Evolutionary conservation across 2,329 filamentous ascomycete genomes (phyloP), one percentile per base, ranked within the genome.

Genomic region (Trichoderma aggressivum): DNA sequence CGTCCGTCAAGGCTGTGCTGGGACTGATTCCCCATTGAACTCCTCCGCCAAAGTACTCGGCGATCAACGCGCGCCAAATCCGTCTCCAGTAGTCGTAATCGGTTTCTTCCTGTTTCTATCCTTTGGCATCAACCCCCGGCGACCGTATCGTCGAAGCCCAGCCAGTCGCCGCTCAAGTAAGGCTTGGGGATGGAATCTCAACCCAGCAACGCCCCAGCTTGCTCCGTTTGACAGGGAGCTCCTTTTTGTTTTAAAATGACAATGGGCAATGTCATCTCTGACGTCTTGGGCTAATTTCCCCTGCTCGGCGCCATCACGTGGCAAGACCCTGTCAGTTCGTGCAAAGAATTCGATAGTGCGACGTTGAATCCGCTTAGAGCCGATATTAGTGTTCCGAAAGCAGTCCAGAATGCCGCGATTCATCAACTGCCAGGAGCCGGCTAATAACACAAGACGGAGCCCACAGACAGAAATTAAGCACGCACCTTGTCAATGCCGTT

Each of bases 341-440:
- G 65, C 65, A 60, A 28, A 47, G 32, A 18, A 60, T 60, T 68
- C 65, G 55, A 68, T 68, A 68, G 65, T 68, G 65, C 55, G 65
- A 60, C 55, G 55, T 50, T 59, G 64, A 59, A 34, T 59, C 64
- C 64, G 64, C 64, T 68, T 67, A 24, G 26, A 68, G 55, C 65
- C 65, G 65, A 47, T 26, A 60, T 34, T 68, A 68, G 65, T 34
- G 65, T 36, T 68, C 55, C 61, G 11, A 34, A 50, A 47, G 64
- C 24, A n/a, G 36, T 14, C 34, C 55, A 50, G 39, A 28, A 47
- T 39, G 26, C 55, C 55, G 24, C 34, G 21, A 26, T 58, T 66
- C 24, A 58, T 21, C 47, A 55, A 53, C 43, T 24, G 53, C 53
- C 12, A 67, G 28, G 30, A 53, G 30, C n/a, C 28, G 36, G 30